Evolutionary conservation across 805 yeast species (phyloP).

Genomic region (Candida golubevii): DNA sequence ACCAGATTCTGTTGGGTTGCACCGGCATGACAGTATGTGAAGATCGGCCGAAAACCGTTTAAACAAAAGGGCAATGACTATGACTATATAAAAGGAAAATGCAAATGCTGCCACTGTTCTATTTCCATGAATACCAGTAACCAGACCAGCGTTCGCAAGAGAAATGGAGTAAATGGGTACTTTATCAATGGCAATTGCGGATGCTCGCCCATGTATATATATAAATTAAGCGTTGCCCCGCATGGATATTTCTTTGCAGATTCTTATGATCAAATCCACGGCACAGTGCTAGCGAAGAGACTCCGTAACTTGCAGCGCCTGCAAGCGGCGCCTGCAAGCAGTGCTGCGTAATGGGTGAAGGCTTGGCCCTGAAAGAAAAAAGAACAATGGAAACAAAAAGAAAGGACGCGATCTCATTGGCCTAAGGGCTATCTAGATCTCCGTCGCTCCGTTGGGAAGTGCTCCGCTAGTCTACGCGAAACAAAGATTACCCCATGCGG

Average conservation of each 20-base stretch:
- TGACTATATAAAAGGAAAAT: not conserved
- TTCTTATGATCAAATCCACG: slow-evolving; percentile 4
- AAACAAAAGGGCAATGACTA: not conserved
- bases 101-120: too few species aligned
- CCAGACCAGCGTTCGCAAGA: not conserved
- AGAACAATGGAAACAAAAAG: too few species aligned
- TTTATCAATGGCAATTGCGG: too few species aligned
- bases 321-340: not conserved
- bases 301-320: slow-evolving; percentile 3
- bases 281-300: not conserved
- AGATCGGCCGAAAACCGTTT: not conserved
- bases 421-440: too few species aligned
- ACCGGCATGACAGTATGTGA: slow-evolving; percentile 3
- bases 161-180: not conserved
- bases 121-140: not conserved
- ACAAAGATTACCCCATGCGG: too few species aligned
- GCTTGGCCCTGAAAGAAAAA: too few species aligned
- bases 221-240: slow-evolving; percentile 4
- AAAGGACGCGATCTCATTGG: too few species aligned
- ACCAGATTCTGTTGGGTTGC: slow-evolving; percentile 18
- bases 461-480: too few species aligned
- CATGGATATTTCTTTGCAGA: not conserved
- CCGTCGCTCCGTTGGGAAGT: too few species aligned
- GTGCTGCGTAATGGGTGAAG: too few species aligned
- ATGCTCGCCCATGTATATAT: not conserved